phyloP scores from a whole-genome alignment of 805 yeast species.

The Barnettozyma botsteinii region DNA sequence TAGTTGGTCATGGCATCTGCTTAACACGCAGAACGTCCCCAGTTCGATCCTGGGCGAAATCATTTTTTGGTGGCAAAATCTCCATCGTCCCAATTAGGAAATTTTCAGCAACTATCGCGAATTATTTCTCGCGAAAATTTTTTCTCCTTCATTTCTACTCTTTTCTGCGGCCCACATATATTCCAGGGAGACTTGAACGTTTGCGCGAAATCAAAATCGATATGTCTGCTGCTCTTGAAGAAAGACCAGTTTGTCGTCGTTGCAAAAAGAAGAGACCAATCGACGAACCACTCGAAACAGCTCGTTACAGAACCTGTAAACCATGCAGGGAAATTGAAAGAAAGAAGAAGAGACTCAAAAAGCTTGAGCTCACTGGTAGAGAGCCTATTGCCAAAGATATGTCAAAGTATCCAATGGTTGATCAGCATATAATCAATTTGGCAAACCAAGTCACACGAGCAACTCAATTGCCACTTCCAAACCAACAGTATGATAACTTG shows the following conservation, averaged over 20 bases:
- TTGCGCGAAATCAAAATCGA: too few species aligned
- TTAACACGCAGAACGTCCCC: conserved; percentile 99
- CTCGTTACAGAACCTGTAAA: conserved; percentile 27
- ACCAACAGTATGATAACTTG: conserved; percentile 4
- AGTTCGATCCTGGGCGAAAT: conserved; percentile 99
- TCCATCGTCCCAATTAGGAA: too few species aligned
- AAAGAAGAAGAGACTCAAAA: conserved; percentile 9
- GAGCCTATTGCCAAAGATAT: conserved; percentile 2
- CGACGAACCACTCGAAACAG: conserved; percentile 26
- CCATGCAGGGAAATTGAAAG: conserved; percentile 24
- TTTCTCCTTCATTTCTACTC: too few species aligned
- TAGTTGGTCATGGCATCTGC: conserved; percentile 99
- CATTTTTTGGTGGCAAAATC: too few species aligned
- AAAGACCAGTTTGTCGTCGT: conserved; percentile 22
- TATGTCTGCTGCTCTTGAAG: too few species aligned
- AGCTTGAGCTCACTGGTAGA: conserved; percentile 12
- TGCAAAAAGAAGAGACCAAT: conserved; percentile 27
- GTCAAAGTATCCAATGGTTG: conserved; percentile 5
- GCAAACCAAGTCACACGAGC: conserved; percentile 11
- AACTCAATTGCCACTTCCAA: conserved; percentile 7
- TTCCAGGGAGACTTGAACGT: too few species aligned
- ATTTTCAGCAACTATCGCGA: too few species aligned
- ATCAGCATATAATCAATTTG: conserved; percentile 11
- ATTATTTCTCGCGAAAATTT: too few species aligned
- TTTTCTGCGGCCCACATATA: too few species aligned